phyloP scores from a whole-genome alignment of 768 basidiomycete genomes.

The Pisolithus albus region DNA sequence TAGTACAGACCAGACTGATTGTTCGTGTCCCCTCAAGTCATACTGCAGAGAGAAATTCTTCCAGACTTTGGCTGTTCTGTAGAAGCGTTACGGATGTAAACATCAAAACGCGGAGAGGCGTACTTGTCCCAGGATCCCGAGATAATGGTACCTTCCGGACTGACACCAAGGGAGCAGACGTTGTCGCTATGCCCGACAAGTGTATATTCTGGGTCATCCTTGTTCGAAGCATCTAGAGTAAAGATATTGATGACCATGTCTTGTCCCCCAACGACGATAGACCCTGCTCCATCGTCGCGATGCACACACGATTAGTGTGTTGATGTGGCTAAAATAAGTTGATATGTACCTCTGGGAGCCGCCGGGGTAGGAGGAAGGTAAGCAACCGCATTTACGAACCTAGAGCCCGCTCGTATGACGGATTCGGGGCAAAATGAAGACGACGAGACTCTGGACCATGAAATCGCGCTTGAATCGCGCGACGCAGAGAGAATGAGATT shows the following conservation, averaged over 20 bases:
- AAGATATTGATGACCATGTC: slow-evolving; percentile 86
- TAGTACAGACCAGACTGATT: slow-evolving; percentile 92
- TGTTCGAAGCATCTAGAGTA: slow-evolving; percentile 44
- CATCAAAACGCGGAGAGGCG: slow-evolving; percentile 19
- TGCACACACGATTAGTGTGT: background rate
- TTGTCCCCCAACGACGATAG: slow-evolving; percentile 81
- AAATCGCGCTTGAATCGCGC: slow-evolving; percentile 84
- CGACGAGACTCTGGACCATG: slow-evolving; percentile 59
- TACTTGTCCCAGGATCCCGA: slow-evolving; percentile 98
- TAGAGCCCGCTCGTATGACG: slow-evolving; percentile 57
- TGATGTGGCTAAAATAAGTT: background rate
- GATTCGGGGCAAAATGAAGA: slow-evolving; percentile 48
- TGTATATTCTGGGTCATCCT: slow-evolving; percentile 71
- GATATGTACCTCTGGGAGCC: slow-evolving; percentile 57
- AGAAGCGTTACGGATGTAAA: background rate
- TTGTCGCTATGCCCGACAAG: slow-evolving; percentile 88
- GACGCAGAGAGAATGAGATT: slow-evolving; percentile 83
- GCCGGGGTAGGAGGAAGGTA: slow-evolving; percentile 66
- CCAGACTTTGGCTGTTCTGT: slow-evolving; percentile 93
- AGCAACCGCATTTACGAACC: slow-evolving; percentile 76
- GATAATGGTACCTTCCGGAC: slow-evolving; percentile 66
- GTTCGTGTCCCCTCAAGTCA: slow-evolving; percentile 78
- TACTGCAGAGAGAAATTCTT: slow-evolving; percentile 64
- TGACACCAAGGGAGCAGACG: slow-evolving; percentile 76
- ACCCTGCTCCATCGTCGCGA: slow-evolving; percentile 45